Base-by-base conservation (phyloP, 768 basidiomycete genomes). In the Royoungia palumana region DNA sequence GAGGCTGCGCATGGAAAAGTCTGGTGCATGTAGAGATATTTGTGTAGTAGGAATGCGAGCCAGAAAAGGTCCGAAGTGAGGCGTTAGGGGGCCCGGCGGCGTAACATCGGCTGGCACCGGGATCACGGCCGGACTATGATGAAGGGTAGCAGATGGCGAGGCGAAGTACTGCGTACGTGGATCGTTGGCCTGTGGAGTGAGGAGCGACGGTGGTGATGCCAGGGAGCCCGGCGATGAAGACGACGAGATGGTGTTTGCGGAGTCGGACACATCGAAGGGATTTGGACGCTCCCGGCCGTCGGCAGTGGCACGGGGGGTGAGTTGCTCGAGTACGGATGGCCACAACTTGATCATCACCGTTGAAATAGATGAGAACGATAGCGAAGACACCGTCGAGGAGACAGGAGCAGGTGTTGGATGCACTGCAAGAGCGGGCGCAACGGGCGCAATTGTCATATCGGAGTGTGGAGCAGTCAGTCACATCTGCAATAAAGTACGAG, bases 21-120 rank as follows among this genome's bases (percentile, higher is more conserved):
- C 79, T 66, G 90, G 89, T 25, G 87, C 85, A 87, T 89, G 84
- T 72, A 93, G 76, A 55, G 90, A 84, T 66, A 91, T 80, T 49
- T 72, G 69, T 41, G 78, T 78, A 63, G 73, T 84, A 72, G 76
- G 82, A 57, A 71, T 69, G 44, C 75, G 73, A 49, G 76, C 72
- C 57, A 75, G 70, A 65, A 80, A 76, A 58, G 70, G 63, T 65
- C 71, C 74, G 56, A 72, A 65, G 48, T 72, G 67, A 60, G 79
- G 72, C 50, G 77, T 74, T 68, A 72, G 66, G 67, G 72, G 63
- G 57, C 71, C 76, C 63, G 76, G 72, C 58, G 71, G 69, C 49
- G 72, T 70, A 60, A 70, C 56, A 55, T 69, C 67, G 55, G 66
- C 56, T 45, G 62, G 63, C 35, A 65, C 58, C 49, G 61, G 49